A percentile compares a stretch with the other conserved stretches of the same genome.
Conservation (phyloP, 768 basidiomycete genomes). For the Russula compacta region DNA sequence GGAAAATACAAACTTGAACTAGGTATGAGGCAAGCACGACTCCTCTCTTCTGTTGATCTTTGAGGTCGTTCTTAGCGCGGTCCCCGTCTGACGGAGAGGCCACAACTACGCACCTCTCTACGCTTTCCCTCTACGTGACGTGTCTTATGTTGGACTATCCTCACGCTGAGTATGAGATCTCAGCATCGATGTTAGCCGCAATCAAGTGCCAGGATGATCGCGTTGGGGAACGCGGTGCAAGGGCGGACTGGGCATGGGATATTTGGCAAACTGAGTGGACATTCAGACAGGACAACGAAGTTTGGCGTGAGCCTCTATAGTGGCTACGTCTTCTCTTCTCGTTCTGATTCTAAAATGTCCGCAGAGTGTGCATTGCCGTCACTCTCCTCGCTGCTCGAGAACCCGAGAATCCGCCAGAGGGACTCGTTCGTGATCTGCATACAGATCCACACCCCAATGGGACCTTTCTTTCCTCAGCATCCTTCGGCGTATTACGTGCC, state of each 20-base stretch:
- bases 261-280: conserved; percentile 61
- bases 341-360: not conserved
- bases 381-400: conserved; percentile 50
- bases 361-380: conserved; percentile 57
- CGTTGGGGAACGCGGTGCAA: conserved; percentile 50
- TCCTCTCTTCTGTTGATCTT: not conserved
- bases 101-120: conserved; percentile 27
- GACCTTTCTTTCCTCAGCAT: conserved; percentile 52
- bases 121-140: conserved; percentile 57
- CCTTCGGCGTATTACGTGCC: conserved; percentile 60
- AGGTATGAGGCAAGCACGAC: conserved; percentile 29
- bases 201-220: conserved; percentile 58
- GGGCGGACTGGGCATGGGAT: conserved; percentile 69
- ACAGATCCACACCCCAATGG: conserved; percentile 55
- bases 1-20: conserved; percentile 67
- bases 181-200: conserved; percentile 61
- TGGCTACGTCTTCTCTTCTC: not conserved
- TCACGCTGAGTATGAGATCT: conserved; percentile 49
- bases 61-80: not conserved
- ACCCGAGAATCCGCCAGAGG: conserved; percentile 45
- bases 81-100: not conserved
- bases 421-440: conserved; percentile 69
- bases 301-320: conserved; percentile 48
- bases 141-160: conserved; percentile 54
- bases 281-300: conserved; percentile 62